Percentiles rank a stretch among this genome's conserved stretches.
Conservation (phyloP, 331 rosid species). For the Cucumis variabilis region DNA sequence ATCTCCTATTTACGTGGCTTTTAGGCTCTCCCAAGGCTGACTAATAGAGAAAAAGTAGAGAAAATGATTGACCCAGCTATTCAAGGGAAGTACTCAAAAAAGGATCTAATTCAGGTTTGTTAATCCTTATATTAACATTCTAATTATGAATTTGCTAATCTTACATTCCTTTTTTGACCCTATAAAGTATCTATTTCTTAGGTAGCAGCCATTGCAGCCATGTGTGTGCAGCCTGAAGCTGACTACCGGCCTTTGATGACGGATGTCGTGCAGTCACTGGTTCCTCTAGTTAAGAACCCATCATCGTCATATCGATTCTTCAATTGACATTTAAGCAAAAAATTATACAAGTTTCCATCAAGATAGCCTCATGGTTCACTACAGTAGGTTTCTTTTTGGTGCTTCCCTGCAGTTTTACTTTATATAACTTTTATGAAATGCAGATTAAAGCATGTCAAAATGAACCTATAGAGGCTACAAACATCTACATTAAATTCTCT, state of each 20-base stretch:
- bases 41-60: constrained; percentile 78
- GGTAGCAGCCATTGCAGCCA: constrained; percentile 98
- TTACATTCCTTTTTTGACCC: neutral
- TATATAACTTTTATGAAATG: neutral
- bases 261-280: constrained; percentile 87
- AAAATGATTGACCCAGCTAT: constrained; percentile 94
- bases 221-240: constrained; percentile 99
- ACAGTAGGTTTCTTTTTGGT: neutral
- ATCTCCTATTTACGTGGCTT: constrained; percentile 19
- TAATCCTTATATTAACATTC: constrained; percentile 15
- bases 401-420: constrained; percentile 1
- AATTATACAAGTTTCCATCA: constrained; percentile 12
- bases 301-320: constrained; percentile 63
- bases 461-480: constrained; percentile 13
- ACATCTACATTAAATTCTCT: constrained; percentile 1
- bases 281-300: constrained; percentile 74
- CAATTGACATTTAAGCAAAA: constrained; percentile 36
- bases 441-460: constrained; percentile 21
- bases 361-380: neutral
- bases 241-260: constrained; percentile 94
- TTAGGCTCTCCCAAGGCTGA: constrained; percentile 93
- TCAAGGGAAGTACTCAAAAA: constrained; percentile 76
- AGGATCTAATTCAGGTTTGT: constrained; percentile 89
- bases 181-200: constrained; percentile 32
- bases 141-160: constrained; percentile 1